Percentiles rank a stretch among this genome's conserved stretches.
Evolutionary conservation across 768 basidiomycete genomes (phyloP).

Genomic region (Hydnomerulius pinastri): DNA sequence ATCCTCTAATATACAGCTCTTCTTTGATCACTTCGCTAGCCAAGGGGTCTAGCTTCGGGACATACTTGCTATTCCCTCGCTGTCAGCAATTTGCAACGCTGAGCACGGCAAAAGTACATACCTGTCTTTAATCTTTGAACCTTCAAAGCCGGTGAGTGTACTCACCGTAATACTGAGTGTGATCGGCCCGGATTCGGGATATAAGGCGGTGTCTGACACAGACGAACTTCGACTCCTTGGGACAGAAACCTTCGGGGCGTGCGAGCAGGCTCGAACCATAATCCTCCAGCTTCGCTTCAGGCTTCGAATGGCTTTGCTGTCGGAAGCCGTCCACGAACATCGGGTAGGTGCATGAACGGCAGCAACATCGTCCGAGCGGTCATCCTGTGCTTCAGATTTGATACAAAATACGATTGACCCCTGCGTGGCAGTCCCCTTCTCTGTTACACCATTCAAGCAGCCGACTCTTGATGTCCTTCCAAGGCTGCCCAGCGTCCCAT

Average conservation of each 20-base stretch:
- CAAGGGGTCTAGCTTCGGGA: conserved; percentile 20
- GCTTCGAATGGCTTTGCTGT: neutral
- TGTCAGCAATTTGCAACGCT: neutral
- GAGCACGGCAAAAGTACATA: conserved; percentile 1
- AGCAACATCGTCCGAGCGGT: neutral
- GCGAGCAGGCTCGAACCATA: neutral
- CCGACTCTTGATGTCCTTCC: neutral
- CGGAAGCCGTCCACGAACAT: neutral
- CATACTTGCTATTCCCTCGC: conserved; percentile 8
- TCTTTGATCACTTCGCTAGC: conserved; percentile 31
- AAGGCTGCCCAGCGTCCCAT: neutral
- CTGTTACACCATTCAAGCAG: neutral
- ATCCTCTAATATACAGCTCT: conserved; percentile 30
- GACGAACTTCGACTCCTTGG: neutral
- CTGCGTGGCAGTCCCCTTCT: neutral
- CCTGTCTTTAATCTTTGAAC: conserved; percentile 8
- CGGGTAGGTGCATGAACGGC: neutral
- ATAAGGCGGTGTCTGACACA: neutral
- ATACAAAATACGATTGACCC: neutral
- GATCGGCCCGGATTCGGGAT: neutral
- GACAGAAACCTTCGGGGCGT: neutral
- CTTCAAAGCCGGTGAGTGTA: neutral
- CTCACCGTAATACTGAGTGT: neutral
- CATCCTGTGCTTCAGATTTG: neutral
- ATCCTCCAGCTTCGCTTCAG: neutral